These are phyloP conservation scores for Echium plantagineum DNA, from an alignment of 257 asterid genomes.

Conservation along the genomic window DNA sequence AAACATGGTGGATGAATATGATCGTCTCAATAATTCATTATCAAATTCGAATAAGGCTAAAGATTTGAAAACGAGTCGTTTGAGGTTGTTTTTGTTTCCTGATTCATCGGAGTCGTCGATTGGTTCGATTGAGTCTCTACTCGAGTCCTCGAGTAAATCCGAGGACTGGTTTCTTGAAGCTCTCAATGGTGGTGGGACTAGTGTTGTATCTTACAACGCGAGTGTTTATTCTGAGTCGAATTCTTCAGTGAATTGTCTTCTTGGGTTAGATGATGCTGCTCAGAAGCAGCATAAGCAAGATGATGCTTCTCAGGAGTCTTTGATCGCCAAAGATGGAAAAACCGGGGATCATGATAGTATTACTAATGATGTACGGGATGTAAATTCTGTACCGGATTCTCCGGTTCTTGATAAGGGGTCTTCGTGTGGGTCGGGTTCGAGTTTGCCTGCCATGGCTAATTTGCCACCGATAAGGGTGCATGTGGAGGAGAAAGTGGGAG, in stretches of 20 bases:
- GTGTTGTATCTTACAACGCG: conserved; percentile 17
- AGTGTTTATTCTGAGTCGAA: conserved; percentile 50
- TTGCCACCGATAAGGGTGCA: conserved; percentile 72
- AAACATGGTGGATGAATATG: conserved; percentile 85
- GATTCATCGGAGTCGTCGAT: conserved; percentile 9
- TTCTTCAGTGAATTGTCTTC: conserved; percentile 59
- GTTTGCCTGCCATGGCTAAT: conserved; percentile 54
- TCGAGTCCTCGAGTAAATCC: conserved; percentile 42
- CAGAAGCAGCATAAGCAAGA: conserved; percentile 22
- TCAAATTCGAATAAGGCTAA: neutral
- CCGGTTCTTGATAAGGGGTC: conserved; percentile 67
- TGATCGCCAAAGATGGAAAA: neutral
- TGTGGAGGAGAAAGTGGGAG: conserved; percentile 41
- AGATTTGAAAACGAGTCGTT: conserved; percentile 18
- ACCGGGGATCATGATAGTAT: conserved; percentile 1
- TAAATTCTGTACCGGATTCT: conserved; percentile 79
- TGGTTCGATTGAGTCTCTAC: conserved; percentile 21
- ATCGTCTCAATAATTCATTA: conserved; percentile 33
- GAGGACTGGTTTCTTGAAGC: conserved; percentile 89
- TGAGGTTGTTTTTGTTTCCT: conserved; percentile 40
- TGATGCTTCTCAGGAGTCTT: too few relatives aligned
- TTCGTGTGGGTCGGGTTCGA: conserved; percentile 76
- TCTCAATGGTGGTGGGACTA: conserved; percentile 38
- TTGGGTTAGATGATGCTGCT: conserved; percentile 56
- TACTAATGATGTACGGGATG: conserved; percentile 19